These are phyloP conservation scores for Piper longum DNA, from an alignment of 164 flowering plant species.

Conservation along the genomic window DNA sequence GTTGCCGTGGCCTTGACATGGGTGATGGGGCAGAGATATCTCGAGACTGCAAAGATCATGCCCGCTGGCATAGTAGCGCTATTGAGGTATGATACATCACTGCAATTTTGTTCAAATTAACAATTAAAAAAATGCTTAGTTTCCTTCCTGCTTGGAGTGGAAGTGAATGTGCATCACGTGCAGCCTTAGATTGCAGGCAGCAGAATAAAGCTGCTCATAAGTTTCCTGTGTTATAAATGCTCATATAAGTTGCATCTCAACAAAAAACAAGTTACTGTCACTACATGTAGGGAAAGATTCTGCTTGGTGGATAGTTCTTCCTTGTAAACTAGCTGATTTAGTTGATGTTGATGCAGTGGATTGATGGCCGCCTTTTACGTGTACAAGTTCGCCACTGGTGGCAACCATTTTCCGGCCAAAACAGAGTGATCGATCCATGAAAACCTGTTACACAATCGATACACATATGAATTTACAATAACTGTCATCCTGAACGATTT, in stretches of 20 bases:
- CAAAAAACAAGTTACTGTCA: too few species aligned
- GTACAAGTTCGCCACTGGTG: slow-evolving; percentile 23
- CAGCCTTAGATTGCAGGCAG: too few species aligned
- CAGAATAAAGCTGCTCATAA: too few species aligned
- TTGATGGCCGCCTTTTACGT: slow-evolving; percentile 22
- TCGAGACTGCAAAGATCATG: slow-evolving; percentile 81
- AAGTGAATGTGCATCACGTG: too few species aligned
- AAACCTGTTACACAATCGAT: background rate
- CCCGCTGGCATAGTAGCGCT: slow-evolving; percentile 89
- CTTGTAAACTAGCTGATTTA: background rate
- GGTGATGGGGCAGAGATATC: slow-evolving; percentile 86
- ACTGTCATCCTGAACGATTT: too few species aligned
- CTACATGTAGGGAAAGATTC: background rate
- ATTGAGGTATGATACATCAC: slow-evolving; percentile 43
- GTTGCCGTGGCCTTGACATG: slow-evolving; percentile 49
- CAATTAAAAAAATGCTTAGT: too few species aligned
- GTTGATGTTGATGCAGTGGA: slow-evolving; percentile 14
- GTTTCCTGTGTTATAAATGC: too few species aligned
- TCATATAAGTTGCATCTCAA: too few species aligned
- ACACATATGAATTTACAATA: too few species aligned
- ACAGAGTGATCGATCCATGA: slow-evolving; percentile 9
- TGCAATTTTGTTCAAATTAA: too few species aligned
- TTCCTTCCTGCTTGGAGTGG: too few species aligned
- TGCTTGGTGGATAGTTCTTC: background rate
- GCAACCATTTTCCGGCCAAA: slow-evolving; percentile 18